Evolutionary conservation across 345 rosid genomes (phyloP).

Genomic region (Dimocarpus longan): DNA sequence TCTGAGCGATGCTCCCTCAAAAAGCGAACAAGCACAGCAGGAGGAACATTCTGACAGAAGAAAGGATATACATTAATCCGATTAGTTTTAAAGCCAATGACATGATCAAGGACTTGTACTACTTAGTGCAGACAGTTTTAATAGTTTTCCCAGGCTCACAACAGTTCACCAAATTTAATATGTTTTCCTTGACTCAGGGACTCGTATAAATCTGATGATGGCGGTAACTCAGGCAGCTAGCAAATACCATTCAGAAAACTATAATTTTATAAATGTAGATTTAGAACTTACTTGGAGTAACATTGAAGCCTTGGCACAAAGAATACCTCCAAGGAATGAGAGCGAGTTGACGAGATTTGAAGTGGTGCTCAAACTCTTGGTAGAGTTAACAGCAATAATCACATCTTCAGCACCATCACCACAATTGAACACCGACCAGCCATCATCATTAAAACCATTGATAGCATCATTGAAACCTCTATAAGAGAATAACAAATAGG

Average conservation of each 20-base stretch:
- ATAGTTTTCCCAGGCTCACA: background rate
- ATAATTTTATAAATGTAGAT: background rate
- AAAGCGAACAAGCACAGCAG: slow-evolving; percentile 92
- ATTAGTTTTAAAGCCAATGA: background rate
- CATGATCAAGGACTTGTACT: background rate
- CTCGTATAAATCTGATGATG: background rate
- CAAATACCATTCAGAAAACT: background rate
- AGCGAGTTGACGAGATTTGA: slow-evolving; percentile 57
- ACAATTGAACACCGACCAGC: slow-evolving; percentile 83
- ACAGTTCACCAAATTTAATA: background rate
- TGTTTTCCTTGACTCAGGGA: background rate
- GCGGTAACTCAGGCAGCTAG: background rate
- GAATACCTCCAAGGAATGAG: slow-evolving; percentile 81
- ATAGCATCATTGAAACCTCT: slow-evolving; percentile 96
- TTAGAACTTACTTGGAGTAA: slow-evolving; percentile 71
- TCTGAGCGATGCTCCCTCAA: slow-evolving; percentile 97
- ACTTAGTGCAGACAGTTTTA: background rate
- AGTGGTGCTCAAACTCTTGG: slow-evolving; percentile 55
- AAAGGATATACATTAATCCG: background rate
- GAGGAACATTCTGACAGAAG: slow-evolving; percentile 78
- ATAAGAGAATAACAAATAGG: slow-evolving; percentile 16
- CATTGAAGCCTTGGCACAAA: slow-evolving; percentile 99
- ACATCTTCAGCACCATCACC: slow-evolving; percentile 97
- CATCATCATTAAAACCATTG: slow-evolving; percentile 92
- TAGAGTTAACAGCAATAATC: slow-evolving; percentile 74